These are phyloP conservation scores for Knoxdaviesia capensis DNA, from an alignment of 2,329 filamentous ascomycete species.

Conservation along the genomic window DNA sequence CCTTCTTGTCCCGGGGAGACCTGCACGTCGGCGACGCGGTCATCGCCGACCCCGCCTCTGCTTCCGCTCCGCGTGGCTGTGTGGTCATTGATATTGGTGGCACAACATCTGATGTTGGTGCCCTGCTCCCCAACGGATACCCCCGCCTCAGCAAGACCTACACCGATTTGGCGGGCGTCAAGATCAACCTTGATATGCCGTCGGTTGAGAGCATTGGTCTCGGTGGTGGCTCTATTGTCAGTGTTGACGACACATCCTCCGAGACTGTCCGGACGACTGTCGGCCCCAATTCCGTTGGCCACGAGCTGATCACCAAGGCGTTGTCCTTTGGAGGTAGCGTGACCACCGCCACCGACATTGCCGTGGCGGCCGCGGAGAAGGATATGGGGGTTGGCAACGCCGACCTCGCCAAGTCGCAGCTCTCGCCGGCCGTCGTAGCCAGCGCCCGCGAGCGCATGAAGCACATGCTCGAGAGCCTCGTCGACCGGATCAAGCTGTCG, in stretches of 20 bases:
- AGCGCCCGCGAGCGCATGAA: conserved; percentile 7
- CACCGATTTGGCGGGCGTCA: conserved; percentile 8
- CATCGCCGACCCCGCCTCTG: too few species aligned
- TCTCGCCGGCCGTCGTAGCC: conserved; percentile 5
- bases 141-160: conserved; percentile 8
- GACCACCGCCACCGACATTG: conserved; percentile 9
- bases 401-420: conserved; percentile 3
- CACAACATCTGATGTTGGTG: conserved; percentile 8
- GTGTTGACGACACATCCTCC: conserved; percentile 8
- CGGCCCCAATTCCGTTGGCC: conserved; percentile 10
- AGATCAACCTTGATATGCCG: conserved; percentile 9
- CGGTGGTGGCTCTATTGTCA: conserved; percentile 8
- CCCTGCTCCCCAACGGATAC: conserved; percentile 8
- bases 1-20: conserved; percentile 4
- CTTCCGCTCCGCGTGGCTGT: not conserved
- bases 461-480: conserved; percentile 7
- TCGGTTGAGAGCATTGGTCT: conserved; percentile 9
- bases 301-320: conserved; percentile 7
- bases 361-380: conserved; percentile 3
- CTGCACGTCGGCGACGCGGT: not conserved
- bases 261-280: conserved; percentile 16
- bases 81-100: conserved; percentile 8
- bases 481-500: conserved; percentile 8
- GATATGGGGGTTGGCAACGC: conserved; percentile 4
- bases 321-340: conserved; percentile 8